Base-by-base conservation (phyloP, 129 eudicot species). In the Escallonia herrerae region DNA sequence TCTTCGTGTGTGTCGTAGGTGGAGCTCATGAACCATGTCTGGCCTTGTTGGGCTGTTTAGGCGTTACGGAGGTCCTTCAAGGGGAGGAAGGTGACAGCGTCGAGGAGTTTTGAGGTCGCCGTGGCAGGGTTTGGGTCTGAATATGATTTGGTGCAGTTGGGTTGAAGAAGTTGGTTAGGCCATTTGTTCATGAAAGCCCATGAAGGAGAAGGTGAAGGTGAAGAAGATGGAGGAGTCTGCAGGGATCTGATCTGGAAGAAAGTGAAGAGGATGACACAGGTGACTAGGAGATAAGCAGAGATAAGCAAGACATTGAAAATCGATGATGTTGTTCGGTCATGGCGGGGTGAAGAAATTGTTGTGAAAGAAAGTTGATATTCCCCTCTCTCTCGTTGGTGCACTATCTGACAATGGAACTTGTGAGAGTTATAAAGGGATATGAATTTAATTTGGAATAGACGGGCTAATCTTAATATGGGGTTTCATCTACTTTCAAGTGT, bases 11-110 rank as follows among this genome's bases (percentile, higher is more conserved):
- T 80, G 69, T 87, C 86, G 60, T 82, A 79, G 62, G 85, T 43
- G 5, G 97, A 83, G 79, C 97, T 91, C 95, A 91, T 91, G 96
- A 91, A 91, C 97, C 97, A 91, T 37, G 97, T 91, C 82, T 91
- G 96, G 6, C 97, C 97, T 55, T 73, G 67, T 10, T 70, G 85
- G 48, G 97, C 90, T 0, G 75, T 56, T 8, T 63, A 62, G 0
- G 97, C 51, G 70, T 68, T 87, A 12, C 97, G 80, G 46, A 87
- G 72, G 75, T 91, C 97, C 72, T 87, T 91, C 0, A 91, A 60
- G 5, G 97, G 96, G 50, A 91, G 96, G 53, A 87, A 91, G 0
- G 96, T 87, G 68, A 91, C 95, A 2, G 90, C 58, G 10, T 81
- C 73, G 1, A 76, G 82, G 43, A 91, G 90, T 68, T 70, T 84